Conservation (phyloP, 208 protist genomes). For the Leishmania braziliensis region DNA sequence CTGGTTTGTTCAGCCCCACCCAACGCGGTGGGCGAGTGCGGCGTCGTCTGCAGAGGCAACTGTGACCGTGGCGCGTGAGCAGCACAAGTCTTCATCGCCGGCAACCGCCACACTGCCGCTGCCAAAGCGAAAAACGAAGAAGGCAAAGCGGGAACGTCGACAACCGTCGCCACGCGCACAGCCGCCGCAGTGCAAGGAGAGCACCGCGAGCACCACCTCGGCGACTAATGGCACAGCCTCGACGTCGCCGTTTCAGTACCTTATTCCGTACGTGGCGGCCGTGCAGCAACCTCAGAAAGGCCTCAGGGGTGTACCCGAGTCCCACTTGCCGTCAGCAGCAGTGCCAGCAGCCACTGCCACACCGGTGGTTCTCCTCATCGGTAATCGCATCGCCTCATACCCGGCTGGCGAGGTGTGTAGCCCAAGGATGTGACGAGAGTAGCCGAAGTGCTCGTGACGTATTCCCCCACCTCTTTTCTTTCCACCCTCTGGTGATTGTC, state of each 20-base stretch:
- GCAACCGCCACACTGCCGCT: background rate
- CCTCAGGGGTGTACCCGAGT: background rate
- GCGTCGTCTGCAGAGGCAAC: background rate
- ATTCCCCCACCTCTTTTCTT: background rate
- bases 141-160: background rate
- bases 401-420: conserved; percentile 5
- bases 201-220: background rate
- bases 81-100: background rate
- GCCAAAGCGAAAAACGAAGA: background rate
- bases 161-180: background rate
- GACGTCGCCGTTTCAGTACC: background rate
- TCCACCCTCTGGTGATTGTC: background rate
- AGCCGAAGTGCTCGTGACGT: too few relatives aligned
- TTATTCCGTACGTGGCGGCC: conserved; percentile 23
- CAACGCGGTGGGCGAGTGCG: conserved; percentile 5
- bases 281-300: background rate
- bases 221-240: background rate
- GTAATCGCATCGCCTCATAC: conserved; percentile 19
- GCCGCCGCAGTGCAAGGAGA: background rate
- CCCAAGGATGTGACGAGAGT: background rate
- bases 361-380: conserved; percentile 12
- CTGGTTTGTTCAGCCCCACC: conserved; percentile 7
- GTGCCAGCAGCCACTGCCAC: background rate
- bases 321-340: background rate
- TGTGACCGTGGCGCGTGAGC: background rate